Base-by-base conservation (phyloP, 108 stramenopile genomes). In the Conticribra weissflogii region DNA sequence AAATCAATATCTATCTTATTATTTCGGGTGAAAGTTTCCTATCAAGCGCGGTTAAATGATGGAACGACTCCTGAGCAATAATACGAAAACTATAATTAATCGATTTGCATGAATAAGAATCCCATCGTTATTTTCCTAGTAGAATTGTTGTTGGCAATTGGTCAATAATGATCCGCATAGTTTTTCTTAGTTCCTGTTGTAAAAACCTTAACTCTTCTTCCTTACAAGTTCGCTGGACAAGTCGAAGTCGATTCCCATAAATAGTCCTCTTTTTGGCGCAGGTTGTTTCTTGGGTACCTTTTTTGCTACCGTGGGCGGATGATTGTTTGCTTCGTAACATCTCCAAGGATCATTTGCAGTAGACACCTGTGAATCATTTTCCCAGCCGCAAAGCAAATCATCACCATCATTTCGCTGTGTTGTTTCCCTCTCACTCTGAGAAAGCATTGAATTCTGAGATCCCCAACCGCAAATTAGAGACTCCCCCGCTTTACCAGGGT, bases 381-480 rank as follows among this genome's bases (percentile, higher is more conserved):
- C 61, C 45, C 44, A 62, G 14, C 48, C 23, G 15, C 61, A 62
- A 17, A 62, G 46, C 18, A 62, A 29, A 36, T 60, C 24, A 21
- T 36, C 44, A 28, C 61, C 61, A 46, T 49, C 46, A 21, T 5
- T 49, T 28, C 36, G 8, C 36, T 41, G 5, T 12, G 36, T 41
- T 41, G 36, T 9, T 41, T 9, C 12, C 36, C 12, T 41, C 36
- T 12, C 36, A 5, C 5, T 9, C 5, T 41, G 36, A 41, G 36
- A 5, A 5, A n/a, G n/a, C 12, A 41, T 9, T 41, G 36, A 41
- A 41, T 5, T 41, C 12, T 9, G 12, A 19, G 44, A 25, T 2
- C 47, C 47, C 45, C 44, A 62, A 27, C 61, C 21, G 27, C 61
- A 62, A 15, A 62, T 62, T 17, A 62, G 19, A 16, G 61, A 62